These are phyloP conservation scores for Chrysophaeum taylorii DNA, from an alignment of 352 stramenopile species.

Conservation along the genomic window DNA sequence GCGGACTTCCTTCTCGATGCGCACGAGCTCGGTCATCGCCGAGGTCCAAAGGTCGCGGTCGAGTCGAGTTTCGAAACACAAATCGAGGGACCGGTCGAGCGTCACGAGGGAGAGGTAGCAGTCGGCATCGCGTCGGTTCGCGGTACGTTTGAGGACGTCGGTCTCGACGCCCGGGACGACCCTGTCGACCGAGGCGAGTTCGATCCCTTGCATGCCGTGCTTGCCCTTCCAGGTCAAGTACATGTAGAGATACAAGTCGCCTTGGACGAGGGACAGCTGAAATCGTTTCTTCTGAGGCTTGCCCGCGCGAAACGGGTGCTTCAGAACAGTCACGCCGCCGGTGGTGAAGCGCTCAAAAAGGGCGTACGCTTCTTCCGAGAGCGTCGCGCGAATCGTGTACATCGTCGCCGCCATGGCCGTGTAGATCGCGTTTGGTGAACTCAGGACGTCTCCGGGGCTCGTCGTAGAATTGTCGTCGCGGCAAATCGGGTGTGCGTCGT, in stretches of 20 bases:
- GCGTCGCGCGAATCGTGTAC: constrained; percentile 8
- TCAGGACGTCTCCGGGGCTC: background rate
- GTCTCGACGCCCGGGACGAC: background rate
- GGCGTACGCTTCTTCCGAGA: background rate
- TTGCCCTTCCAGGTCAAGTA: constrained; percentile 16
- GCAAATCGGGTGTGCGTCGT: background rate
- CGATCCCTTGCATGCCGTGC: constrained; percentile 1
- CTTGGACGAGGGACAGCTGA: constrained; percentile 13
- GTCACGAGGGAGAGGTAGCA: background rate
- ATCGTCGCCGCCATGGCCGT: constrained; percentile 15
- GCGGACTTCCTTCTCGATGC: background rate
- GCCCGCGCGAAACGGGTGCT: constrained; percentile 3
- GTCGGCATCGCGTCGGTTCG: background rate
- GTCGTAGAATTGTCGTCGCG: background rate
- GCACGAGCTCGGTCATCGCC: background rate
- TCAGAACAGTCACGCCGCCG: background rate
- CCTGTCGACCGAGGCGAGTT: background rate
- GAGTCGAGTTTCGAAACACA: background rate
- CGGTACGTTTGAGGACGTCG: background rate
- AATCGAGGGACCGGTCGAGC: background rate
- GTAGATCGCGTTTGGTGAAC: constrained; percentile 8
- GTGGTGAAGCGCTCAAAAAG: constrained; percentile 5
- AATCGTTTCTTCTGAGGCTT: background rate
- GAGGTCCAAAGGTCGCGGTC: background rate
- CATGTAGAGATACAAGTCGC: constrained; percentile 12